These are phyloP conservation scores for Aspergillus unguis DNA, from an alignment of 2,329 filamentous ascomycete genomes.

Conservation along the genomic window DNA sequence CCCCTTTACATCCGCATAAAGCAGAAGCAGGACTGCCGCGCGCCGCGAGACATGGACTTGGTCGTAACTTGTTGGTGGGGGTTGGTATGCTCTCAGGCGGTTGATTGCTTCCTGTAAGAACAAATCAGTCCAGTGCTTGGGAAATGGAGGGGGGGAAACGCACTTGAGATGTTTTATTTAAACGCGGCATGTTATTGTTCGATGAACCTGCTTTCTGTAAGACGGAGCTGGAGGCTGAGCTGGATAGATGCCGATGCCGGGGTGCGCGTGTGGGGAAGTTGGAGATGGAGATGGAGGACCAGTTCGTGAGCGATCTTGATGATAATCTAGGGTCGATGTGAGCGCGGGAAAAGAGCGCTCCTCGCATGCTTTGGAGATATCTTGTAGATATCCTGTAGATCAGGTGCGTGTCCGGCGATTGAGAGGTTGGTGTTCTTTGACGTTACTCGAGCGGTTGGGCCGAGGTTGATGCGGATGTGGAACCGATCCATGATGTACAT, in stretches of 20 bases:
- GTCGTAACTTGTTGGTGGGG: constrained; percentile 57
- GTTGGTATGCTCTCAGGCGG: constrained; percentile 53
- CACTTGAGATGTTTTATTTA: constrained; percentile 27
- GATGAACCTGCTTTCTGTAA: background rate
- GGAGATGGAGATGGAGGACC: background rate
- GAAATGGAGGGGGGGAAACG: constrained; percentile 6
- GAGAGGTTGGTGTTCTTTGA: too few species aligned
- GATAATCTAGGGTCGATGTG: too few species aligned
- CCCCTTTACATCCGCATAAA: constrained; percentile 80
- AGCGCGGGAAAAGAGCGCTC: constrained; percentile 1
- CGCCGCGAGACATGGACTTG: constrained; percentile 60
- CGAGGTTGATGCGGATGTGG: too few species aligned
- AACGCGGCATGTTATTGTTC: constrained; percentile 22
- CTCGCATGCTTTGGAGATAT: constrained; percentile 4
- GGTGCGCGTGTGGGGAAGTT: background rate
- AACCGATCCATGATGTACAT: too few species aligned
- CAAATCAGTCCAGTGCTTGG: background rate
- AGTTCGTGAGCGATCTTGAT: too few species aligned
- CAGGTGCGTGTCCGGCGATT: too few species aligned
- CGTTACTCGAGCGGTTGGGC: too few species aligned
- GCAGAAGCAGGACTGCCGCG: constrained; percentile 80
- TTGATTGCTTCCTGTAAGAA: constrained; percentile 50
- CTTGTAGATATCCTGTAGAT: too few species aligned
- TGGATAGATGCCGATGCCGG: background rate
- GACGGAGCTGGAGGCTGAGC: background rate